Conservation (phyloP, 139 green algal genomes). For the Chlamydomonas sp. region DNA sequence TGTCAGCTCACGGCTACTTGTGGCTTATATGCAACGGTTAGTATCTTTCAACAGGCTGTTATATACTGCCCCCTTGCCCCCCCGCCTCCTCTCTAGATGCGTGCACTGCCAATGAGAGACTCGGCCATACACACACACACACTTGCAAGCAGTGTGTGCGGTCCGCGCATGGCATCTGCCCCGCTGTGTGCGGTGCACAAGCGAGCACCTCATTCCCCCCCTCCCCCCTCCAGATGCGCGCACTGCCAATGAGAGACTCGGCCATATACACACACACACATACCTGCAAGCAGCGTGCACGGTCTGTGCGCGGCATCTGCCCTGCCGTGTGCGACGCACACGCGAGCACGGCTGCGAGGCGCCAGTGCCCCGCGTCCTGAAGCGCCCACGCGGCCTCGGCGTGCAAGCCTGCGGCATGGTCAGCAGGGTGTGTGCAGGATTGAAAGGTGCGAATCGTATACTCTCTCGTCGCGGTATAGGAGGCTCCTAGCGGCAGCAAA, state of each 20-base stretch:
- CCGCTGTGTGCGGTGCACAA: neutral
- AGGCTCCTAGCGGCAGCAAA: too few species aligned
- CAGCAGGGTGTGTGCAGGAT: constrained; percentile 5
- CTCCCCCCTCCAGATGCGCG: too few species aligned
- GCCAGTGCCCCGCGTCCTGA: constrained; percentile 71
- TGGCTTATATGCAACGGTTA: too few species aligned
- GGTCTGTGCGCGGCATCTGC: too few species aligned
- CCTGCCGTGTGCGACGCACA: constrained; percentile 34
- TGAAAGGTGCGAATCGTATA: too few species aligned
- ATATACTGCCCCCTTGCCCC: too few species aligned
- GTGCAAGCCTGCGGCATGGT: constrained; percentile 32
- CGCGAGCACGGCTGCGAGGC: constrained; percentile 51
- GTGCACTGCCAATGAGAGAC: neutral
- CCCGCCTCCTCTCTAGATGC: constrained; percentile 14
- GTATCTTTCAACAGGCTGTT: too few species aligned
- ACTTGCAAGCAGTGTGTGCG: neutral
- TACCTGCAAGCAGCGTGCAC: too few species aligned
- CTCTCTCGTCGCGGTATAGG: too few species aligned
- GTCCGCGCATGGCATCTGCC: neutral
- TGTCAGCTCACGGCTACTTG: too few species aligned
- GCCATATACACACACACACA: neutral
- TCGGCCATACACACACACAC: neutral
- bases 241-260: too few species aligned
- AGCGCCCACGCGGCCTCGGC: constrained; percentile 38
- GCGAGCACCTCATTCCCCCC: neutral